Conservation (phyloP, 768 basidiomycete species). For the Rhizopogon vesiculosus region DNA sequence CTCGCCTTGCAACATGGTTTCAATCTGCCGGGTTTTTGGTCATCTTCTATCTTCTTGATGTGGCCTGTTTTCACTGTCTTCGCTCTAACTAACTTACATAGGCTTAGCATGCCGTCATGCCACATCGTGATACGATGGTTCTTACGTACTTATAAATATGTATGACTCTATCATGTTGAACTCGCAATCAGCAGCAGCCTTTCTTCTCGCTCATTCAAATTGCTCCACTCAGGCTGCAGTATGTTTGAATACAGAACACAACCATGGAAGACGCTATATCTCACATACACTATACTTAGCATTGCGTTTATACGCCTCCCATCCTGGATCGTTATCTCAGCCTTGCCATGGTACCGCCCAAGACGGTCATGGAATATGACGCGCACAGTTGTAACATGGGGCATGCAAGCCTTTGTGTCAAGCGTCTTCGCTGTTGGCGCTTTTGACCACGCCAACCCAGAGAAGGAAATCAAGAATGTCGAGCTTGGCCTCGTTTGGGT, state of each 20-base stretch:
- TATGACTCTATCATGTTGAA: too few species aligned
- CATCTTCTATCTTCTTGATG: too few species aligned
- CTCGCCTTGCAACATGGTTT: too few species aligned
- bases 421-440: not conserved
- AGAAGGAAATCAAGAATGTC: not conserved
- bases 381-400: slow-evolving; percentile 28
- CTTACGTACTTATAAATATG: too few species aligned
- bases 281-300: slow-evolving; percentile 1
- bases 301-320: slow-evolving; percentile 14
- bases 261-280: slow-evolving; percentile 12
- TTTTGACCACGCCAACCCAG: not conserved
- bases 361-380: slow-evolving; percentile 36
- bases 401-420: not conserved
- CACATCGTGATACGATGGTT: too few species aligned
- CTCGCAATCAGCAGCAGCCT: too few species aligned
- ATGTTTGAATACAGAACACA: slow-evolving; percentile 12
- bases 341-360: slow-evolving; percentile 13
- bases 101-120: too few species aligned
- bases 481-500: slow-evolving; percentile 25
- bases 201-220: too few species aligned
- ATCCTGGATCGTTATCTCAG: slow-evolving; percentile 10
- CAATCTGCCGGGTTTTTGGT: too few species aligned
- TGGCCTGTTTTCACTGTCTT: too few species aligned
- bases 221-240: too few species aligned
- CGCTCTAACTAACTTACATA: too few species aligned